Conservation (phyloP, 768 basidiomycete species). For the Phallus indusiatus region DNA sequence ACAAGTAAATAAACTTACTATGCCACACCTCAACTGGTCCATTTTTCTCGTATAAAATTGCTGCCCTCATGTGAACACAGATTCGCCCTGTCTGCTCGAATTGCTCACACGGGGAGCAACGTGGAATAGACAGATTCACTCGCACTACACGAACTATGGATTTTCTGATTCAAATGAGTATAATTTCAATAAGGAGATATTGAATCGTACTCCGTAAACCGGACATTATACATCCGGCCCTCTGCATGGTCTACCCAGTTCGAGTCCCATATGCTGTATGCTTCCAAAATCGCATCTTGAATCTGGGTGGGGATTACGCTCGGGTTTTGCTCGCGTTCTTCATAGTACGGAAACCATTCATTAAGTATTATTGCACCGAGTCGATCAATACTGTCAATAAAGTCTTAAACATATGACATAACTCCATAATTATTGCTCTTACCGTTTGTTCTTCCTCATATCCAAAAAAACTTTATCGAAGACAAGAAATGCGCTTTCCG, state of each 20-base stretch:
- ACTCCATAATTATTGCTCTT: too few relatives aligned
- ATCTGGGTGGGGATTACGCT: neutral
- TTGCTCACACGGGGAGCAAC: neutral
- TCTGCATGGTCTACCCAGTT: neutral
- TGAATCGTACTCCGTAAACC: too few relatives aligned
- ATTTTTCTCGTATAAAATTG: neutral
- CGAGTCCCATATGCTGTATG: neutral
- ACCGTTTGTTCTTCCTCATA: neutral
- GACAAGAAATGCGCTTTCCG: constrained; percentile 12
- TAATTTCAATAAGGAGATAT: too few relatives aligned
- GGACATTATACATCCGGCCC: neutral
- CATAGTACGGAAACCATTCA: neutral
- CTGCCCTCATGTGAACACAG: neutral
- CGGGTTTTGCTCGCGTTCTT: neutral
- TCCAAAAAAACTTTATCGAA: constrained; percentile 12
- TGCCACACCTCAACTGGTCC: neutral
- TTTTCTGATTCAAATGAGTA: neutral
- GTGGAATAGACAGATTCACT: neutral
- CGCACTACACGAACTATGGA: neutral
- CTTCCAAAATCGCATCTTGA: neutral
- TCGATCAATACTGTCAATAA: neutral
- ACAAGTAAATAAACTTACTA: neutral
- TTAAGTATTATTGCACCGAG: neutral
- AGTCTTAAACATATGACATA: neutral
- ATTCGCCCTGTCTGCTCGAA: neutral